Evolutionary conservation across 306 rosid genomes (phyloP), one percentile per base, ranked within the genome.

Genomic region (Cucumis hystrix): DNA sequence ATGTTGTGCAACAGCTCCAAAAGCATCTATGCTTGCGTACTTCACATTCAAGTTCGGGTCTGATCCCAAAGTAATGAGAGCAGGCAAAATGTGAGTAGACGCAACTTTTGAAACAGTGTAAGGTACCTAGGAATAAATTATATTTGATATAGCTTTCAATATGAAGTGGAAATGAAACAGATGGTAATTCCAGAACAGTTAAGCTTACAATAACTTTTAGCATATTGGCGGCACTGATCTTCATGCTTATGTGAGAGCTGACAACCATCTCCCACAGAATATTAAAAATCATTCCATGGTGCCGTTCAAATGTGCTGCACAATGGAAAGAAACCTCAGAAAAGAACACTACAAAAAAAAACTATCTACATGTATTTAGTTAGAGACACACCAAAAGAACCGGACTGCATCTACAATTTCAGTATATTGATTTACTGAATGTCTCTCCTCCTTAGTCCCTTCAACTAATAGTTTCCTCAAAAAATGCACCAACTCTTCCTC

Each of bases 201-300:
- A 78, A 35, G 77, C 97, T 87, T 82, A 95, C 99, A 84, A 88
- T 87, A 83, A 84, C 92, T 95, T 87, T 90, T 81, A 95, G 86
- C 80, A 95, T 83, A 81, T 87, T 86, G 77, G 97, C 96, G 0
- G 98, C 98, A 67, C 85, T 86, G 84, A 88, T 83, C 87, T 94
- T 94, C 96, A 94, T 84, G 83, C 85, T 84, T 72, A 83, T 64
- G 43, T 89, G 87, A 51, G 97, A 84, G 89, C 93, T 89, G 76
- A 95, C 97, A 78, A 95, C 97, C 99, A 95, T 92, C 87, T 95
- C 99, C 99, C 97, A 95, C 51, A 92, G 90, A 78, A 95, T 89
- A 79, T 90, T 89, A 82, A 95, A 88, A 63, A 95, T 83, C 91
- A 89, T 81, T 10, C 81, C 83, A 66, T 95, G 97, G 77, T 92